Base-by-base conservation (phyloP, 331 rosid genomes). In the Phaseolus coccineus region DNA sequence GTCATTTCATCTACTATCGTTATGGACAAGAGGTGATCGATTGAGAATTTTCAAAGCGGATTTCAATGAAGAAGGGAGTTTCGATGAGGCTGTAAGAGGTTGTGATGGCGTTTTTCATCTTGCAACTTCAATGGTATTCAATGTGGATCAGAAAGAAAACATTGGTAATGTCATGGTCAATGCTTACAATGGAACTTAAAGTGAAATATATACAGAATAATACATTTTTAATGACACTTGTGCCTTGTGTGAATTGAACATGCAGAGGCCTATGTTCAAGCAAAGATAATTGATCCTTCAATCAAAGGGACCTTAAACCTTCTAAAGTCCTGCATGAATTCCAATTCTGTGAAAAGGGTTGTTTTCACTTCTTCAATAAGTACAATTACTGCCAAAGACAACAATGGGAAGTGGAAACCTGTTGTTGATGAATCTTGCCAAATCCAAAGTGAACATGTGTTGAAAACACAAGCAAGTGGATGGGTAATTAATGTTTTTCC, bases 291-390 rank as follows among this genome's bases (percentile, higher is more conserved):
- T 22, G 87, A 88, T 11, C 97, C 93, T 51, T 89, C 90, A 71
- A 87, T 95, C 73, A 85, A 84, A 53, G 97, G 97, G 51, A 85
- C 91, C 68, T 11, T 87, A 19, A 93, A 87, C 82, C 57, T 95
- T 73, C 88, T 95, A 2, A 87, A 84, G 14, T 81, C 98, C 3
- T 92, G 98, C 85, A 40, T 85, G 90, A 88, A 89, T 58, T 91
- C 93, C n/a, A 81, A 79, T 73, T 88, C 97, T 7, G 94, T 95
- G 83, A 92, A 87, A 81, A 89, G 87, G 77, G 97, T 94, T 59
- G 91, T 94, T 53, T 79, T 95, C 82, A 95, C 97, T 39, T 95
- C 98, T 84, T 92, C 98, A 14, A 84, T 91, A 8, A 95, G 97
- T 50, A 90, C 97, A 3, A 68, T 91, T 30, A 95, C 93, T 4